These are phyloP conservation scores for Rosa chinensis DNA, from an alignment of 306 rosid genomes.

Conservation along the genomic window DNA sequence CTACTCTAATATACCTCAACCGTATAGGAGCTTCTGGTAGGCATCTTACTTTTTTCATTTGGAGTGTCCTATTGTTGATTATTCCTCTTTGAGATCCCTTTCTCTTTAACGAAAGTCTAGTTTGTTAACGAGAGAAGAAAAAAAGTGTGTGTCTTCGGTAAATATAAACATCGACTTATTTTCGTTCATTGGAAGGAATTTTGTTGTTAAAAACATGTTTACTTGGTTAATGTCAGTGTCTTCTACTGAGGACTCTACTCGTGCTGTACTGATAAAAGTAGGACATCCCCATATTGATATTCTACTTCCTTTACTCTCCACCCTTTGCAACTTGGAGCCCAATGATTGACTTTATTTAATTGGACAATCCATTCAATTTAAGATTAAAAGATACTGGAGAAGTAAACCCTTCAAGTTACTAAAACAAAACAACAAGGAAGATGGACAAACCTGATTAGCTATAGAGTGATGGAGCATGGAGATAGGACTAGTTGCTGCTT, in stretches of 20 bases:
- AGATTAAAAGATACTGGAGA: not conserved
- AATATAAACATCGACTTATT: not conserved
- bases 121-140: not conserved
- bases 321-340: not conserved
- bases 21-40: conserved; percentile 83
- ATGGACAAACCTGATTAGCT: conserved; percentile 3
- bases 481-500: conserved; percentile 8
- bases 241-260: not conserved
- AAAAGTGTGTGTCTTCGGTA: not conserved
- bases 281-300: not conserved
- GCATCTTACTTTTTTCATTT: conserved; percentile 13
- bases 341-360: not conserved
- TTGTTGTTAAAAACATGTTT: not conserved
- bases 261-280: not conserved
- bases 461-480: not conserved
- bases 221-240: conserved; percentile 8
- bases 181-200: not conserved
- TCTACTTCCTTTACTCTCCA: not conserved
- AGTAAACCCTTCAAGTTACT: not conserved
- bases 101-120: not conserved
- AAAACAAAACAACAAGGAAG: not conserved
- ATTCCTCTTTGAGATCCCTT: conserved; percentile 2
- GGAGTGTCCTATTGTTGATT: conserved; percentile 9
- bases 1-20: conserved; percentile 81
- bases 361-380: not conserved